Percentiles rank a stretch among this genome's conserved stretches.
Conservation (phyloP, 148 eudicot genomes). For the Rhododendron ferrugineum region DNA sequence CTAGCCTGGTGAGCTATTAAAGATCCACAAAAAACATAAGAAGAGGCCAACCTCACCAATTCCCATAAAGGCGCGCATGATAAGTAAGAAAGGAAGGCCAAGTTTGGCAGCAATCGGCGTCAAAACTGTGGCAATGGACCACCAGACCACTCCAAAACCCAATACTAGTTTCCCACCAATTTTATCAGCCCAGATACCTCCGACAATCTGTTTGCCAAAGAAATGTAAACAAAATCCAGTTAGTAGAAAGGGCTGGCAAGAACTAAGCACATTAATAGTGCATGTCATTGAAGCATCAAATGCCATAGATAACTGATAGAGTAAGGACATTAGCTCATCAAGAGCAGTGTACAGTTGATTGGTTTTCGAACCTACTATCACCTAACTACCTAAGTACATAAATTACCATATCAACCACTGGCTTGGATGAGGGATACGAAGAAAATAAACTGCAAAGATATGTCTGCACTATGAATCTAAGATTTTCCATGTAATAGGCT, state of each 20-base stretch:
- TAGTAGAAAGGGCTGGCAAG: constrained; percentile 1
- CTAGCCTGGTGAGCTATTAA: neutral
- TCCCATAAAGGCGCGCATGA: constrained; percentile 93
- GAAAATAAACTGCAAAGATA: neutral
- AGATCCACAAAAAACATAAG: neutral
- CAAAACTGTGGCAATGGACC: constrained; percentile 89
- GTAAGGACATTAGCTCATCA: neutral
- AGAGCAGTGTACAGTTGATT: neutral
- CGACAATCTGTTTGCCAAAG: constrained; percentile 58
- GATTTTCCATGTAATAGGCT: neutral
- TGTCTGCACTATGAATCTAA: neutral
- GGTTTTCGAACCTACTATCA: neutral
- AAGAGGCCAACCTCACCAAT: constrained; percentile 83
- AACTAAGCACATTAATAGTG: neutral
- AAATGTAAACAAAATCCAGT: constrained; percentile 8
- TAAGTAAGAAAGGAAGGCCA: constrained; percentile 82
- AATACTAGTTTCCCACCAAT: constrained; percentile 85
- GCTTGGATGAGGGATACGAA: neutral
- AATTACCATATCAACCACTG: neutral
- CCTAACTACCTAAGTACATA: neutral
- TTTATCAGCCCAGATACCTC: constrained; percentile 99
- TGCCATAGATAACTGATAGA: neutral
- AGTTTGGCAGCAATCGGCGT: constrained; percentile 93
- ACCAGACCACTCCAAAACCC: constrained; percentile 99
- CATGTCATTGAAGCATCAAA: neutral